Evolutionary conservation across 495 filamentous ascomycete species (phyloP).

Genomic region (Aspergillus cristatus): DNA sequence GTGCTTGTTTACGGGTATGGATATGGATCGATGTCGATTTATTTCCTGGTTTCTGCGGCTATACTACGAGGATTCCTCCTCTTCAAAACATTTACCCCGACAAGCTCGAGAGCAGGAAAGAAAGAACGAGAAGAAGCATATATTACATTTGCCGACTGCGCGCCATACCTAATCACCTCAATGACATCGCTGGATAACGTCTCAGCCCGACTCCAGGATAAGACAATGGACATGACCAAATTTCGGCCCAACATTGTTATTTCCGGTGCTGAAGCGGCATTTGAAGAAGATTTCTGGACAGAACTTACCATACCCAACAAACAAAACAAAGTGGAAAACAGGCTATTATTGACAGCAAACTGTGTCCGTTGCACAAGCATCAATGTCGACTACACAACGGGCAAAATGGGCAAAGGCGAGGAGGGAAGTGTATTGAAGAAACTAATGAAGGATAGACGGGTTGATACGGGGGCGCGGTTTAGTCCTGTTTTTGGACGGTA

Average conservation of each 20-base stretch:
- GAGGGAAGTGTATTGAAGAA: constrained; percentile 64
- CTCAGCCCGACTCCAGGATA: constrained; percentile 45
- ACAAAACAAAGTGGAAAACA: constrained; percentile 9
- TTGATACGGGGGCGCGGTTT: constrained; percentile 64
- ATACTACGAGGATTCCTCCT: background rate
- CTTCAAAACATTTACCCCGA: background rate
- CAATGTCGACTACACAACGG: constrained; percentile 77
- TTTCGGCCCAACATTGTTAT: constrained; percentile 84
- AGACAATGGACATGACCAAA: constrained; percentile 63
- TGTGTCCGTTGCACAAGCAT: constrained; percentile 71
- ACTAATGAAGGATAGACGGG: constrained; percentile 66
- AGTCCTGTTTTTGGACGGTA: constrained; percentile 82
- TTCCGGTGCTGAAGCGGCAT: constrained; percentile 47
- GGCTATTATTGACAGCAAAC: constrained; percentile 61
- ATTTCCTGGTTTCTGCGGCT: no score
- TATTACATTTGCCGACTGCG: constrained; percentile 74
- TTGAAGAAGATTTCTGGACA: constrained; percentile 84
- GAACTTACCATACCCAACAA: constrained; percentile 39
- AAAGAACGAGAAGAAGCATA: constrained; percentile 17
- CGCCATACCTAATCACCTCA: constrained; percentile 66
- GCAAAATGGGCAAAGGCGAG: constrained; percentile 53
- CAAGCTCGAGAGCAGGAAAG: background rate
- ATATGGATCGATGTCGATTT: no score
- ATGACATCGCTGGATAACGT: constrained; percentile 61
- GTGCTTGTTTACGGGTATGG: background rate